A percentile compares a stretch with the other conserved stretches of the same genome.
Evolutionary conservation across 208 protist species (phyloP).

Genomic region (Trypanosoma lewisi): DNA sequence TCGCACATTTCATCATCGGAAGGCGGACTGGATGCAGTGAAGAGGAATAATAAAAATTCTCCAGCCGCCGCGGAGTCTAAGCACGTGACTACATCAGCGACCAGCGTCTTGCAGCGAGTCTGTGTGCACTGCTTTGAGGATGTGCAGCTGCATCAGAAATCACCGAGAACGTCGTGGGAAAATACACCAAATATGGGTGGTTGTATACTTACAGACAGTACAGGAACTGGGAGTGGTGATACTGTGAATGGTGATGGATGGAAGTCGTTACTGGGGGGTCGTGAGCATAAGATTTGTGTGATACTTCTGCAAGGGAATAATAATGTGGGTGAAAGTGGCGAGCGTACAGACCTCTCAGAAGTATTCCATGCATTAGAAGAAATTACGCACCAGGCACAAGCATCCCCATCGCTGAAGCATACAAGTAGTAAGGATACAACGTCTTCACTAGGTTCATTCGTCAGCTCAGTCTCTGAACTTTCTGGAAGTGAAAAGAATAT

Average conservation of each 20-base stretch:
- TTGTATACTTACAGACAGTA: no score
- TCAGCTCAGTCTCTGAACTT: slow-evolving; percentile 5
- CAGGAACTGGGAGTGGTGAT: no score
- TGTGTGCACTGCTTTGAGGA: slow-evolving; percentile 5
- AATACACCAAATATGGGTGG: background rate
- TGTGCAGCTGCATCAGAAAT: background rate
- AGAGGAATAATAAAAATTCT: no score
- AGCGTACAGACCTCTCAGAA: background rate
- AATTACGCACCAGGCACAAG: background rate
- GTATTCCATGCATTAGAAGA: slow-evolving; percentile 10
- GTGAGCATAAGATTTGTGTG: slow-evolving; percentile 20
- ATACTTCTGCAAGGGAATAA: slow-evolving; percentile 11
- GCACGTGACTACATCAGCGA: background rate
- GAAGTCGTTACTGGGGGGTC: background rate
- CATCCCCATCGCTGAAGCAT: no score
- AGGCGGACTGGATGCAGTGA: background rate
- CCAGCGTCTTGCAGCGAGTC: background rate
- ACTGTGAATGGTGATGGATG: no score
- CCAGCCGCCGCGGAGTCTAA: background rate
- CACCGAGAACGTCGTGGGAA: background rate
- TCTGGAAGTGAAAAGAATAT: slow-evolving; percentile 1
- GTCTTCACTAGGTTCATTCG: slow-evolving; percentile 4
- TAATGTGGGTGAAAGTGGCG: background rate
- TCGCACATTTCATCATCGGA: background rate
- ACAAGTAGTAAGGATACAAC: slow-evolving; percentile 10